phyloP scores from a whole-genome alignment of 345 rosid genomes.

The Odontarrhena argentea region DNA sequence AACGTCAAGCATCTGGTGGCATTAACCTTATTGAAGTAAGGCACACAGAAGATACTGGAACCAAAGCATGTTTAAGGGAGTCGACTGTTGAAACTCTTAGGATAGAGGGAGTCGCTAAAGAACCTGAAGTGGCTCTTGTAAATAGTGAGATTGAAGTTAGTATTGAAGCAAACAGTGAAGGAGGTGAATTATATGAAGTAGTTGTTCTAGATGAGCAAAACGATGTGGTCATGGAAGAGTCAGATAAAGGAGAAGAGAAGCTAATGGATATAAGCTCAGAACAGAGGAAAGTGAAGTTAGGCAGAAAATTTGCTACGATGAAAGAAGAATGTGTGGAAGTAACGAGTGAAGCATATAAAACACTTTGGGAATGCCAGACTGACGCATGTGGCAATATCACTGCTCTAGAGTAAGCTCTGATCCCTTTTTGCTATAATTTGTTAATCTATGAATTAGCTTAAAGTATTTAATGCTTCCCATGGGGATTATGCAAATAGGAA shows the following conservation, averaged over 20 bases:
- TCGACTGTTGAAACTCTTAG: conserved; percentile 8
- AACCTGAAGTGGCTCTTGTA: conserved; percentile 10
- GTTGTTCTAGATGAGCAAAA: conserved; percentile 14
- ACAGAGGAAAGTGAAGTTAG: neutral
- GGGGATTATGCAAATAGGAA: conserved; percentile 22
- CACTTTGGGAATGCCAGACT: conserved; percentile 33
- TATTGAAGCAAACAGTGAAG: conserved; percentile 26
- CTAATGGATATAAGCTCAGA: conserved; percentile 5
- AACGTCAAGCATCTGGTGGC: conserved; percentile 20
- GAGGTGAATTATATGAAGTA: conserved; percentile 21
- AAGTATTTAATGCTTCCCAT: conserved; percentile 10
- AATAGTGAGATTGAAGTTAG: conserved; percentile 15
- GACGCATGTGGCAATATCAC: conserved; percentile 33
- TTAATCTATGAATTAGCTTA: conserved; percentile 17
- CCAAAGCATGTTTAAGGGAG: conserved; percentile 4
- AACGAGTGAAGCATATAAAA: conserved; percentile 33
- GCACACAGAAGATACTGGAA: conserved; percentile 12
- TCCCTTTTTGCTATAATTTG: neutral
- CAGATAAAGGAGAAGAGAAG: conserved; percentile 21
- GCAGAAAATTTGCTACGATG: conserved; percentile 10
- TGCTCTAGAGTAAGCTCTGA: conserved; percentile 32
- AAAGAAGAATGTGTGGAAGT: conserved; percentile 30
- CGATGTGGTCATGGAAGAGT: conserved; percentile 24
- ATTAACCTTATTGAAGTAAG: conserved; percentile 9
- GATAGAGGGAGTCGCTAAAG: conserved; percentile 17